Conservation (phyloP, 2,329 filamentous ascomycete genomes). For the Rhynchosporium agropyri region DNA sequence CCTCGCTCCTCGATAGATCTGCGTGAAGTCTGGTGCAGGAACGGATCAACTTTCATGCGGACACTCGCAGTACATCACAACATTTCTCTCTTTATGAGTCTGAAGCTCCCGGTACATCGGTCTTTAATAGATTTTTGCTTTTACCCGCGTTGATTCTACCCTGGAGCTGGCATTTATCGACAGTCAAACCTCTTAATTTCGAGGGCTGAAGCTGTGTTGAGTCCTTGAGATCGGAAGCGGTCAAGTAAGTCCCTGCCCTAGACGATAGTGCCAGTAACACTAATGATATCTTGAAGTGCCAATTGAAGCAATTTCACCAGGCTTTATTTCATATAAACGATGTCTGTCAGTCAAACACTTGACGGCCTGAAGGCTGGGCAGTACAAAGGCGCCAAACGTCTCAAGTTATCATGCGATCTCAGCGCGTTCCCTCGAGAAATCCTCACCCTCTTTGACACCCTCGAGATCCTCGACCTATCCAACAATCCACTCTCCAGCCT, state of each 20-base stretch:
- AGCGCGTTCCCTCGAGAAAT: conserved; percentile 47
- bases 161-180: not conserved
- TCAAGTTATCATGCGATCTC: conserved; percentile 38
- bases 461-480: conserved; percentile 53
- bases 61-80: conserved; percentile 18
- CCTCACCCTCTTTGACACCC: conserved; percentile 46
- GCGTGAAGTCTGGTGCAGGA: not conserved
- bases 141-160: no score
- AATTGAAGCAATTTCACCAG: not conserved
- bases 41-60: conserved; percentile 15
- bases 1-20: no score
- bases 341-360: conserved; percentile 29
- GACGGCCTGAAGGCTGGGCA: conserved; percentile 33
- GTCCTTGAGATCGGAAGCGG: not conserved
- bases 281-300: not conserved
- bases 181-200: not conserved
- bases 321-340: conserved; percentile 7
- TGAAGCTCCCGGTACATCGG: no score
- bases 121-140: no score
- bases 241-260: conserved; percentile 2
- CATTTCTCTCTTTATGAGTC: no score
- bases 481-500: conserved; percentile 47
- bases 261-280: not conserved
- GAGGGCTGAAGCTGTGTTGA: not conserved
- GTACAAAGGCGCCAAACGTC: conserved; percentile 35